Conservation (phyloP, 2,329 filamentous ascomycete genomes). For the Fusarium veterinarium region DNA sequence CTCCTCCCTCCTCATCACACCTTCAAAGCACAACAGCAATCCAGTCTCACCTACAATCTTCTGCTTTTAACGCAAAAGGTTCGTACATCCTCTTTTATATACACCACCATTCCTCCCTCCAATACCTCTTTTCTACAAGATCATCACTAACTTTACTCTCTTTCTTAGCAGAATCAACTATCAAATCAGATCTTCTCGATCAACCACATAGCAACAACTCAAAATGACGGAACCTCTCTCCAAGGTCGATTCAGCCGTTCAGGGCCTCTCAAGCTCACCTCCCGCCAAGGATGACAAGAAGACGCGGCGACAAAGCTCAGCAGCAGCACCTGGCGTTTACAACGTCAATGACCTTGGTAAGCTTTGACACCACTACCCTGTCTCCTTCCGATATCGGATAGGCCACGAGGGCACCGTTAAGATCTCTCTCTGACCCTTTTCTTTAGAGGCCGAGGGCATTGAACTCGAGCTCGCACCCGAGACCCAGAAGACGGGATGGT, state of each 20-base stretch:
- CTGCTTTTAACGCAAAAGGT: conserved; percentile 43
- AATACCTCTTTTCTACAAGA: conserved; percentile 1
- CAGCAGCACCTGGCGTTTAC: conserved; percentile 70
- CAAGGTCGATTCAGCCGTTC: conserved; percentile 93
- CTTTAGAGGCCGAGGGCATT: conserved; percentile 76
- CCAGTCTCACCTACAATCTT: conserved; percentile 38
- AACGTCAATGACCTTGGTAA: conserved; percentile 90
- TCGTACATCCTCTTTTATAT: conserved; percentile 4
- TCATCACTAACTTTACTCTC: conserved; percentile 17
- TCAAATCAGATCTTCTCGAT: conserved; percentile 38
- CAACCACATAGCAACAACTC: conserved; percentile 34
- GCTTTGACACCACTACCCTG: conserved; percentile 46
- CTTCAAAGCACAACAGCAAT: conserved; percentile 34
- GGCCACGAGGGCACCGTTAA: background rate
- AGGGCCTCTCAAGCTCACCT: conserved; percentile 77
- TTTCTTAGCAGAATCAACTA: conserved; percentile 28
- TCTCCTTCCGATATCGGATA: conserved; percentile 24
- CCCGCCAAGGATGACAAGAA: conserved; percentile 67
- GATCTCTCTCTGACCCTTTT: conserved; percentile 27
- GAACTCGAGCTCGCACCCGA: conserved; percentile 80
- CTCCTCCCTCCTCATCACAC: conserved; percentile 45
- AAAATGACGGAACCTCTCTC: conserved; percentile 68
- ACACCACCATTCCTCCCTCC: conserved; percentile 1
- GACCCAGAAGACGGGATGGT: conserved; percentile 91
- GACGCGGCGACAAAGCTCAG: conserved; percentile 79